These are phyloP conservation scores for Lachnellula suecica DNA, from an alignment of 2,329 filamentous ascomycete species.

Conservation along the genomic window DNA sequence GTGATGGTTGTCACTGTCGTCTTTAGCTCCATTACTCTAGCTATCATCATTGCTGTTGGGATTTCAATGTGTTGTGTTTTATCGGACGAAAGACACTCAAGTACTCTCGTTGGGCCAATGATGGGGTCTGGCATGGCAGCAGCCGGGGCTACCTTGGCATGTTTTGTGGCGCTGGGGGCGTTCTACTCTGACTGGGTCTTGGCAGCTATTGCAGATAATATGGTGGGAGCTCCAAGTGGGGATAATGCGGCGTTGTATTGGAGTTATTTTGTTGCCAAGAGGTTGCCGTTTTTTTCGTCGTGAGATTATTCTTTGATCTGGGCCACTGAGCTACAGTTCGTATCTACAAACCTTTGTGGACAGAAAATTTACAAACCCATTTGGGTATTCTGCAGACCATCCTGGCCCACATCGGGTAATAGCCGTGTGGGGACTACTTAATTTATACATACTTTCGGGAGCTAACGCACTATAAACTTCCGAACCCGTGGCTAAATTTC, in stretches of 20 bases:
- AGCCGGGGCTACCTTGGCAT: not conserved
- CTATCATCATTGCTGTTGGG: not conserved
- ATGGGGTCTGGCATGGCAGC: not conserved
- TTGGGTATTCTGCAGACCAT: no score
- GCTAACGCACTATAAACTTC: constrained; percentile 3
- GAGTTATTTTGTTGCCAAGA: constrained; percentile 16
- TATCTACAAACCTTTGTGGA: no score
- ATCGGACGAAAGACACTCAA: not conserved
- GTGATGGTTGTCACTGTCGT: constrained; percentile 5
- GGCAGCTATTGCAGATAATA: constrained; percentile 11
- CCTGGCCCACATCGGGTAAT: no score
- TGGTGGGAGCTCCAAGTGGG: constrained; percentile 7
- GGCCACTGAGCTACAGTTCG: no score
- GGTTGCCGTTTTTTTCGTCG: constrained; percentile 5
- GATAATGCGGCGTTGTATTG: constrained; percentile 13
- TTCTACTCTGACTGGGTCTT: constrained; percentile 18
- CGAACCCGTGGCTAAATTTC: constrained; percentile 15
- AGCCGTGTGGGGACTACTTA: no score
- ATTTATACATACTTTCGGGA: not conserved
- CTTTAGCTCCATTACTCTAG: constrained; percentile 3
- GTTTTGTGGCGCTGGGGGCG: constrained; percentile 4
- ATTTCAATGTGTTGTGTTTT: not conserved
- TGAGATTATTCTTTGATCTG: not conserved
- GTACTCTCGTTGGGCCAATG: not conserved
- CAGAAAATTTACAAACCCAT: no score